phyloP scores from a whole-genome alignment of 164 flowering plant genomes.

The Stephania cephalantha region DNA sequence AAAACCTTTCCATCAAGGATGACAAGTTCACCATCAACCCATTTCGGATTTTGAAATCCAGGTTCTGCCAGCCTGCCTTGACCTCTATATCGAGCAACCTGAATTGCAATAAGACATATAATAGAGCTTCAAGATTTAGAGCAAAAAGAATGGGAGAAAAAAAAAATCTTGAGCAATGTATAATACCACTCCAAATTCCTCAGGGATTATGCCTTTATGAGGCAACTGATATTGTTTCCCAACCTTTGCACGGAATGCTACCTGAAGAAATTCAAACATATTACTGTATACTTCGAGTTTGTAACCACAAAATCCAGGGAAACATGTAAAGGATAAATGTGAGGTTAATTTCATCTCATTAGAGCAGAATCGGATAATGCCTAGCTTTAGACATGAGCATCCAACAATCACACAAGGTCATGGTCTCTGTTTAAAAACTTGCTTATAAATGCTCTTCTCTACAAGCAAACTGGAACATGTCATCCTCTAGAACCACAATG shows the following conservation, averaged over 20 bases:
- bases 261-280: slow-evolving; percentile 37
- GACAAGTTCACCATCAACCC: slow-evolving; percentile 99
- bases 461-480: not conserved
- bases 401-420: not conserved
- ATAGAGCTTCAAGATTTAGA: slow-evolving; percentile 8
- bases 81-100: slow-evolving; percentile 96
- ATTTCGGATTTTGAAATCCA: slow-evolving; percentile 80
- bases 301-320: not conserved
- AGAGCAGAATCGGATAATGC: not conserved
- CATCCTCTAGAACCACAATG: not conserved
- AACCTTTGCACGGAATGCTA: slow-evolving; percentile 94
- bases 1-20: slow-evolving; percentile 92
- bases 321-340: not conserved
- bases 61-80: slow-evolving; percentile 95
- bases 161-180: not conserved
- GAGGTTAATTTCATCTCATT: not conserved
- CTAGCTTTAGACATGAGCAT: not conserved
- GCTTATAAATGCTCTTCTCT: not conserved
- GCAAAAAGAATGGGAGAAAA: not conserved
- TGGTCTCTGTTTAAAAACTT: not conserved
- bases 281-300: not conserved
- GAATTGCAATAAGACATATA: slow-evolving; percentile 15
- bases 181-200: slow-evolving; percentile 95
- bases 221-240: slow-evolving; percentile 88
- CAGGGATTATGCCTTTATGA: slow-evolving; percentile 89